Conservation (phyloP, 1,139 yeast species). For the Blastobotrys indianensis region DNA sequence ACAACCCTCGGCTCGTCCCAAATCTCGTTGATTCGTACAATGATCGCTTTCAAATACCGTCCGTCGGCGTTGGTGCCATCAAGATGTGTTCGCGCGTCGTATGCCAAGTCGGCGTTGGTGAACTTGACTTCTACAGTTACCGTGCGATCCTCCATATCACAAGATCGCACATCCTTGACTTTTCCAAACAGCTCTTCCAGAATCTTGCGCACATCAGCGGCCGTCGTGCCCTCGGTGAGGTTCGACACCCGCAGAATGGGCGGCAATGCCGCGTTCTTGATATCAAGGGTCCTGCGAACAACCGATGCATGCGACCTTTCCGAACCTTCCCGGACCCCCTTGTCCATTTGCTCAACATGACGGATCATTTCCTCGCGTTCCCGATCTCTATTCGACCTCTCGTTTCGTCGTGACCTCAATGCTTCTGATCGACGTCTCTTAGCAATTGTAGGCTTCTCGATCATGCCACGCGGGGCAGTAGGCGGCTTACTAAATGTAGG, state of each 20-base stretch:
- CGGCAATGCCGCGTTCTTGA: conserved; percentile 26
- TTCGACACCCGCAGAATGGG: conserved; percentile 26
- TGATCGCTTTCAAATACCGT: conserved; percentile 20
- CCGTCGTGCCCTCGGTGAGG: conserved; percentile 26
- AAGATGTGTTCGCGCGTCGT: conserved; percentile 21
- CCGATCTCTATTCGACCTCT: not conserved
- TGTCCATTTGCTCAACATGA: not conserved
- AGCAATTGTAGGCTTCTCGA: too few species aligned
- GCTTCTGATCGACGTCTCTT: too few species aligned
- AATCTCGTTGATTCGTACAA: conserved; percentile 23
- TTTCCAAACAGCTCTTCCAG: conserved; percentile 21
- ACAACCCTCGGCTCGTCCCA: conserved; percentile 6
- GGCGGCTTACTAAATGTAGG: too few species aligned
- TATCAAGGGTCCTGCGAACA: conserved; percentile 13
- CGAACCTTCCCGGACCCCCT: not conserved
- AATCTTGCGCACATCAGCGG: conserved; percentile 27
- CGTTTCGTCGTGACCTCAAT: not conserved
- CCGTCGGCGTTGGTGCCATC: conserved; percentile 29
- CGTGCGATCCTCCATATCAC: conserved; percentile 13
- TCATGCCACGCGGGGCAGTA: too few species aligned
- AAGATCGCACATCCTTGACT: conserved; percentile 23
- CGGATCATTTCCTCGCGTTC: not conserved
- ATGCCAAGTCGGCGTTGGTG: conserved; percentile 20
- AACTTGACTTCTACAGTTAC: conserved; percentile 28
- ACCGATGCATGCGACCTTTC: not conserved